Evolutionary conservation across 805 yeast species (phyloP), one percentile per base, ranked within the genome.

Genomic region (Metschnikowia corniflorae): DNA sequence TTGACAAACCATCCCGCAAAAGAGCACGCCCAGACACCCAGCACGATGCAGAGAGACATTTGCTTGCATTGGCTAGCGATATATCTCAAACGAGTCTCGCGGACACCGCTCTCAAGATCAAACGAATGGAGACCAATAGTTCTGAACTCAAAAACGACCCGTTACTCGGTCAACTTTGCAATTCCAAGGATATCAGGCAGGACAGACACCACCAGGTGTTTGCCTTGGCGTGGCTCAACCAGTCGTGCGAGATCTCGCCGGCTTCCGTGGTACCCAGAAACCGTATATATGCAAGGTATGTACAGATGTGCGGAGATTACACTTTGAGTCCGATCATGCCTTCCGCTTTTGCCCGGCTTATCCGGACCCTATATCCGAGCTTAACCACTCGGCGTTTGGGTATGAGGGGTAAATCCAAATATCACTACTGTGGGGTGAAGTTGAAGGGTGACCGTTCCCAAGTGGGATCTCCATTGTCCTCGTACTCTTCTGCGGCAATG

Each of bases 391-490:
- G 94, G 45, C 70, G 96, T 36, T 65, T 87, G 35, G 96, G 96
- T 2, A 77, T 80, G 57, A 69, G 95, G 33, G 89, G 89, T 2
- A 83, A 81, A 52, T 79, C 91, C 15, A 82, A 82, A 54, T 88
- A 88, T 58, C 94, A 86, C 56, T 87, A 86, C 53, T 83, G 91
- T 58, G 95, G 95, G 3, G 69, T 88, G 35, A 72, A 70, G 46
- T 49, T 72, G 31, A 22, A 30, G 14, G 48, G 50, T 9, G 47
- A 44, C 16, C 33, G 29, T 12, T 43, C 51, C 1, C 43, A 33
- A 16, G 47, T 40, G 18, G 49, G 46, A 16, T 51, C 57, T 4
- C 58, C 56, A 3, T 23, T 39, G 14, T 43, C 54, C 16, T 29
- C 55, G 7, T 38, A 33, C 26, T 34, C 44, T 13, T 24, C 46